Conservation (phyloP, 306 rosid species). For the Canavalia ensiformis region DNA sequence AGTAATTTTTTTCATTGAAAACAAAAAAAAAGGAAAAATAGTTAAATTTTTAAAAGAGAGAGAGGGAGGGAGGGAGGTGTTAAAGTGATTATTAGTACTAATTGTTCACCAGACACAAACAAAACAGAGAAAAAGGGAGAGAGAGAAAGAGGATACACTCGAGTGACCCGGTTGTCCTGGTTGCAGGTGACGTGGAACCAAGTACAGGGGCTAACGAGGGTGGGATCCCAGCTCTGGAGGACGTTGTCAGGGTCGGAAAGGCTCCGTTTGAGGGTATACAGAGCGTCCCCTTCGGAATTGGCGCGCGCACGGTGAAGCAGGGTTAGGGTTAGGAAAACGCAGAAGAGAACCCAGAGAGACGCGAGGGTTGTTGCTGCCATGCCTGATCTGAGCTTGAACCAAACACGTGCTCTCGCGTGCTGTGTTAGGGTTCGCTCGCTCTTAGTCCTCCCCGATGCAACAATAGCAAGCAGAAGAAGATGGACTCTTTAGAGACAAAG, state of each 20-base stretch:
- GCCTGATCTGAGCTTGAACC: constrained; percentile 41
- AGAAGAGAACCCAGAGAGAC: constrained; percentile 41
- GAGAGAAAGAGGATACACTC: constrained; percentile 63
- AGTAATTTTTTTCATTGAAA: background rate
- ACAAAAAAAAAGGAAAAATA: background rate
- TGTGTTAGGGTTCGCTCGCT: constrained; percentile 50
- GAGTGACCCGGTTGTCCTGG: constrained; percentile 90
- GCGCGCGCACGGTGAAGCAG: constrained; percentile 48
- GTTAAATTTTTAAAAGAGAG: too few species aligned
- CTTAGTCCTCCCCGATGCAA: background rate
- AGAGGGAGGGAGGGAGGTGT: too few species aligned
- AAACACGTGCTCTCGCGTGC: background rate
- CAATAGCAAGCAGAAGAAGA: background rate
- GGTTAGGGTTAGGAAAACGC: constrained; percentile 55
- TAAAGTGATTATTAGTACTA: too few species aligned
- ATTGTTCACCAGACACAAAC: background rate
- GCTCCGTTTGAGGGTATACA: constrained; percentile 79
- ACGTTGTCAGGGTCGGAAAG: constrained; percentile 86
- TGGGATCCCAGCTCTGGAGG: constrained; percentile 99
- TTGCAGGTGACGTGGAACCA: constrained; percentile 99
- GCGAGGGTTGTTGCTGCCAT: constrained; percentile 8
- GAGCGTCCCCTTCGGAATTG: constrained; percentile 94
- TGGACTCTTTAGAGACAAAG: background rate
- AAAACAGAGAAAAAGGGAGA: constrained; percentile 26
- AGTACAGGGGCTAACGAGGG: constrained; percentile 94